Conservation (phyloP, 257 asterid genomes). For the Salvia miltiorrhiza region DNA sequence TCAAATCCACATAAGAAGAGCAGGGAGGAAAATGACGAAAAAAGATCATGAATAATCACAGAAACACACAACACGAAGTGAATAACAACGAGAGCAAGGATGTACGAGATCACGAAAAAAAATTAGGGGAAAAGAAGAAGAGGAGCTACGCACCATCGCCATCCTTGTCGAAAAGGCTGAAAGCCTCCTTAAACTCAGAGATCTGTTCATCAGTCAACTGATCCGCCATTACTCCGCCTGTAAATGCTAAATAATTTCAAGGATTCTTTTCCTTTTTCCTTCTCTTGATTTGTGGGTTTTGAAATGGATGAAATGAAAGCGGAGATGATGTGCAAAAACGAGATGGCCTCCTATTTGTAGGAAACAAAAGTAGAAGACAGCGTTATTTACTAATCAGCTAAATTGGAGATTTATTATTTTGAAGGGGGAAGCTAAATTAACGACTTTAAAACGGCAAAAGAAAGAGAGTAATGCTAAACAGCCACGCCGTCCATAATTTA, state of each 20-base stretch:
- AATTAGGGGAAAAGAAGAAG: not conserved
- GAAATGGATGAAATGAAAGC: constrained; percentile 16
- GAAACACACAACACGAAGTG: not conserved
- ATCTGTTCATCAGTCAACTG: constrained; percentile 66
- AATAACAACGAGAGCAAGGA: not conserved
- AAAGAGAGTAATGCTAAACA: no score
- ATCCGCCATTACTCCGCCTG: constrained; percentile 45
- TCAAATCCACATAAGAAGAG: not conserved
- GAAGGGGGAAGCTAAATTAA: not conserved
- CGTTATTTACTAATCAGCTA: constrained; percentile 16
- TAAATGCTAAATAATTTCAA: not conserved
- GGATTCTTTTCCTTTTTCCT: not conserved
- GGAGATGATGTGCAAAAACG: constrained; percentile 6
- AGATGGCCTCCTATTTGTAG: constrained; percentile 22
- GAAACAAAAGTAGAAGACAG: not conserved
- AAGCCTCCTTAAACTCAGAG: constrained; percentile 67
- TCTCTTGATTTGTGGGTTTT: constrained; percentile 18
- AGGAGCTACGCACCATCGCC: constrained; percentile 50
- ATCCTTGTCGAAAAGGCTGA: constrained; percentile 65
- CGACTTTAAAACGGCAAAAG: not conserved
- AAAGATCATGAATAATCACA: not conserved
- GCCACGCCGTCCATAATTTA: no score
- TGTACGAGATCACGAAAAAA: not conserved
- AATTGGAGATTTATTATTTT: not conserved
- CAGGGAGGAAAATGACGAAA: not conserved